These are phyloP conservation scores for Dicorynia guianensis DNA, from an alignment of 306 rosid genomes.

Conservation along the genomic window DNA sequence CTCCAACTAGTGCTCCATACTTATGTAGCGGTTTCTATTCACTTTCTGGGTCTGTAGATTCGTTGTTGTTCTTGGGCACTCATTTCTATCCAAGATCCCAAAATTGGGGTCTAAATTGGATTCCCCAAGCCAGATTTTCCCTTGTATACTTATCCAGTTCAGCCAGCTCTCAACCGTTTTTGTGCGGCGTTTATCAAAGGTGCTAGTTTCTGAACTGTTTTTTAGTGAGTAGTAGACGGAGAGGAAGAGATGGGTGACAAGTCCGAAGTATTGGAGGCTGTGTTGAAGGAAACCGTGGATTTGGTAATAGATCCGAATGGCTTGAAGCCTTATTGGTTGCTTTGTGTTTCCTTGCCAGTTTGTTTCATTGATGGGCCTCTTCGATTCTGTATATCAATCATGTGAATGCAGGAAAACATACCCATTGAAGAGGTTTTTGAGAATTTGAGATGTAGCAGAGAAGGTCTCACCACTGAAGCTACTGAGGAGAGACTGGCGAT, in stretches of 20 bases:
- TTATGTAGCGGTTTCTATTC: constrained; percentile 42
- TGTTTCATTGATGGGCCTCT: constrained; percentile 20
- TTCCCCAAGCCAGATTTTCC: constrained; percentile 20
- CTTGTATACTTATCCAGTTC: not conserved
- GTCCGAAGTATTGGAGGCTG: constrained; percentile 77
- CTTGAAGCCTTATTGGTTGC: constrained; percentile 32
- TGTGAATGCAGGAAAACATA: constrained; percentile 83
- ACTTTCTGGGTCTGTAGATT: constrained; percentile 34
- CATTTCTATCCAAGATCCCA: constrained; percentile 27
- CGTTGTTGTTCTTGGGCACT: constrained; percentile 33
- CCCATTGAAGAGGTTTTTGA: constrained; percentile 97
- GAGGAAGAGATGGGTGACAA: constrained; percentile 63
- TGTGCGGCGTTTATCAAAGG: constrained; percentile 26
- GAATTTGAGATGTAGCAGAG: constrained; percentile 95
- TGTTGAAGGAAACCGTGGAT: constrained; percentile 83
- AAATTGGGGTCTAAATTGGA: constrained; percentile 23
- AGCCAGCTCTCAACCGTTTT: constrained; percentile 2
- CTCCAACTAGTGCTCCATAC: not conserved
- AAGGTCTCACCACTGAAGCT: constrained; percentile 83
- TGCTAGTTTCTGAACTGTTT: constrained; percentile 48
- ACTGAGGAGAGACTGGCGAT: constrained; percentile 87
- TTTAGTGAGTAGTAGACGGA: constrained; percentile 35
- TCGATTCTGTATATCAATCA: not conserved
- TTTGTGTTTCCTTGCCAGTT: not conserved
- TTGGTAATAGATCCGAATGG: constrained; percentile 74